These are phyloP conservation scores for Babesia caballi DNA, from an alignment of 169 alveolate genomes.

Conservation along the genomic window DNA sequence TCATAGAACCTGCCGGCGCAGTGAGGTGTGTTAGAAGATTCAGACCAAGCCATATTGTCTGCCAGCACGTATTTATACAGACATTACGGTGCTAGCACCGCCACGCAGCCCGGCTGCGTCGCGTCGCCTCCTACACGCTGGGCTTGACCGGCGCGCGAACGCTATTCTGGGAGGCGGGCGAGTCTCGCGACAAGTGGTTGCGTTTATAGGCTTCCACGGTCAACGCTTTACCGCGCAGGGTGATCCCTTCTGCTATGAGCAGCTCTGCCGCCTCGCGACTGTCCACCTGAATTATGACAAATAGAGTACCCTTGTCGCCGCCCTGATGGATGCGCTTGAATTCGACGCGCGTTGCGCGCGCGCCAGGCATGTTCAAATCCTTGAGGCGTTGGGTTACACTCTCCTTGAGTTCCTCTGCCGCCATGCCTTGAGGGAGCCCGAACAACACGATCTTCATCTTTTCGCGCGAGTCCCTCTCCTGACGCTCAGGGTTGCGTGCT, in stretches of 20 bases:
- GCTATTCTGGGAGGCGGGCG: not conserved
- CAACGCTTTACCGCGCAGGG: constrained; percentile 18
- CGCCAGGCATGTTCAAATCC: not conserved
- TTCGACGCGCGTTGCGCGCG: constrained; percentile 13
- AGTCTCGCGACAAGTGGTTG: not conserved
- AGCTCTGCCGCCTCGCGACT: constrained; percentile 35
- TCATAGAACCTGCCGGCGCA: constrained; percentile 49
- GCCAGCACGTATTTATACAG: not conserved
- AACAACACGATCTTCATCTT: constrained; percentile 3
- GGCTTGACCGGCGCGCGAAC: constrained; percentile 3
- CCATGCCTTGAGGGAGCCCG: constrained; percentile 51
- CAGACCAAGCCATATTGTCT: constrained; percentile 8
- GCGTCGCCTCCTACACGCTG: not conserved
- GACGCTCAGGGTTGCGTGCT: too few species aligned
- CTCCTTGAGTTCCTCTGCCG: constrained; percentile 32
- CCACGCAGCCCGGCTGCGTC: not conserved
- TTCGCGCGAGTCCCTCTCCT: not conserved
- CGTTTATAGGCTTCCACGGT: constrained; percentile 44
- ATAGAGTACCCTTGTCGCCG: constrained; percentile 12
- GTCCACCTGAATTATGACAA: constrained; percentile 44
- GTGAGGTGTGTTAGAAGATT: constrained; percentile 6
- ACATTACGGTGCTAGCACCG: constrained; percentile 1
- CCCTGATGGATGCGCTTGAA: not conserved
- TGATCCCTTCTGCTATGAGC: constrained; percentile 23
- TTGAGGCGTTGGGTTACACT: constrained; percentile 23